A percentile compares a stretch with the other conserved stretches of the same genome.
Conservation (phyloP, 169 alveolate genomes). For the Eimeria necatrix region DNA sequence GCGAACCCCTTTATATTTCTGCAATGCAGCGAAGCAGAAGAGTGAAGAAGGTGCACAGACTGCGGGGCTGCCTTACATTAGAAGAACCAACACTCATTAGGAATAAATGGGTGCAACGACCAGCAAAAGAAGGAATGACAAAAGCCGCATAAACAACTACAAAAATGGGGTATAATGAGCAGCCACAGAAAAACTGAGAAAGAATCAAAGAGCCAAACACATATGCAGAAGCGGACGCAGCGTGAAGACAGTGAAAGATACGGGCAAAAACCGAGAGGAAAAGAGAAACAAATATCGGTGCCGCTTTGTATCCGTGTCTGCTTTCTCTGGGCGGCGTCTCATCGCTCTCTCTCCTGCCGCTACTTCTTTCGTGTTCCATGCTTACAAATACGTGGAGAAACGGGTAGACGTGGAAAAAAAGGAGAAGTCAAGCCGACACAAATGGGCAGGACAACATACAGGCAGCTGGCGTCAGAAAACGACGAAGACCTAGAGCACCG, state of each 20-base stretch:
- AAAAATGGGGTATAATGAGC: not conserved
- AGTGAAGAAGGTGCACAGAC: no score
- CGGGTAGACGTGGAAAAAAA: not conserved
- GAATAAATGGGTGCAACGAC: not conserved
- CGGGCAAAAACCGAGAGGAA: not conserved
- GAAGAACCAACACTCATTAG: not conserved
- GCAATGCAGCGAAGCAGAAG: slow-evolving; percentile 78
- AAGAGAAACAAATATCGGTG: not conserved
- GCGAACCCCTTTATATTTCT: slow-evolving; percentile 97
- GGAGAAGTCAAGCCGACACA: not conserved
- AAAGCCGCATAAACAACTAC: not conserved
- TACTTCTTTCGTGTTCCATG: no score
- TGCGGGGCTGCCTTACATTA: no score
- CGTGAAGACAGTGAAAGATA: not conserved
- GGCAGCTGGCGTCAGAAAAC: not conserved
- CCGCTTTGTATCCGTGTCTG: no score
- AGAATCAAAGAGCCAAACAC: not conserved
- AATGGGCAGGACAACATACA: not conserved
- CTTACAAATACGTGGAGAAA: not conserved
- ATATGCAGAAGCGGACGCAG: not conserved
- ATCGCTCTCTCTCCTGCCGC: no score
- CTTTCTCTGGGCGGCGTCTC: no score
- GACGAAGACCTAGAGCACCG: not conserved
- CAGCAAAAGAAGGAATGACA: not conserved
- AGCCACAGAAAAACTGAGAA: not conserved